Percentiles rank a stretch among this genome's conserved stretches.
Evolutionary conservation across 2,329 filamentous ascomycete genomes (phyloP).

Genomic region (Golovinomyces cichoracearum): DNA sequence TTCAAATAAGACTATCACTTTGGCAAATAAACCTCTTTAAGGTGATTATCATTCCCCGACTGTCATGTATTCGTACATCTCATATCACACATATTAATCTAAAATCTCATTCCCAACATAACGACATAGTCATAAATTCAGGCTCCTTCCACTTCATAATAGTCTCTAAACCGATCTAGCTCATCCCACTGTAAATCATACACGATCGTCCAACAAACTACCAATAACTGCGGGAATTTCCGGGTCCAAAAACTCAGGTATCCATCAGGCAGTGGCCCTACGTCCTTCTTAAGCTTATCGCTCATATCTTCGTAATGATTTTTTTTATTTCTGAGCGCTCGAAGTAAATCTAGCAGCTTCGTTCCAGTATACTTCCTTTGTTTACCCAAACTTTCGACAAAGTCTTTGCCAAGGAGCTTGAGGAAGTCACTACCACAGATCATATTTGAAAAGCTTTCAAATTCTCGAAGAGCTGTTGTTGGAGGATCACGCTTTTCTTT

Average conservation of each 20-base stretch:
- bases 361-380: slow-evolving; percentile 83
- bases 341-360: slow-evolving; percentile 58
- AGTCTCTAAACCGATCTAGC: slow-evolving; percentile 37
- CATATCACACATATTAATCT: too few species aligned
- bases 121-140: background rate
- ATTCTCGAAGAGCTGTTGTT: slow-evolving; percentile 34
- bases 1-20: too few species aligned
- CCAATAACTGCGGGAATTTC: slow-evolving; percentile 38
- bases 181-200: slow-evolving; percentile 26
- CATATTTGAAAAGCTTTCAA: slow-evolving; percentile 26
- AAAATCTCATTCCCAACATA: too few species aligned
- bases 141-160: slow-evolving; percentile 29
- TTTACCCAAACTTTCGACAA: slow-evolving; percentile 73
- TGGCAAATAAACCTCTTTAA: too few species aligned
- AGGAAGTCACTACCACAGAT: slow-evolving; percentile 53
- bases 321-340: slow-evolving; percentile 80
- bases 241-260: slow-evolving; percentile 44
- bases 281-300: slow-evolving; percentile 42
- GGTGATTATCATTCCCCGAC: too few species aligned
- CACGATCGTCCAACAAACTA: slow-evolving; percentile 38
- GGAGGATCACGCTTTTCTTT: slow-evolving; percentile 69
- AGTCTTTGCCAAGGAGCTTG: slow-evolving; percentile 45
- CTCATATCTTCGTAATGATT: slow-evolving; percentile 97
- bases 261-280: slow-evolving; percentile 35
- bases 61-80: too few species aligned